Evolutionary conservation across 2,329 filamentous ascomycete species (phyloP).

Genomic region (Phyllosticta citrichinensis): DNA sequence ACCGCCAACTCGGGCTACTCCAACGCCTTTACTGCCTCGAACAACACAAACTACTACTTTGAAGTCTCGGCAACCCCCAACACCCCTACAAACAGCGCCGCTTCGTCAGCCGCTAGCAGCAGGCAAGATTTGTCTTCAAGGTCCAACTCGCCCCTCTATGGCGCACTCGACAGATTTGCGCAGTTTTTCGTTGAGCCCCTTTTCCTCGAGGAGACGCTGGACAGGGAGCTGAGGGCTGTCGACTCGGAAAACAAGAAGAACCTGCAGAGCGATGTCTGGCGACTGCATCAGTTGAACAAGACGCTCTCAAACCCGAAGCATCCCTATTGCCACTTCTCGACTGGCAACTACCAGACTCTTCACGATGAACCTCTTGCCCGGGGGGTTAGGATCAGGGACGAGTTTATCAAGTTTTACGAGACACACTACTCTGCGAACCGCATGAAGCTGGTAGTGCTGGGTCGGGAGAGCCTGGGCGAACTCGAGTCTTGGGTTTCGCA

Average conservation of each 20-base stretch:
- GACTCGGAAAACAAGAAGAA: slow-evolving; percentile 99
- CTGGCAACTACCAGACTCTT: slow-evolving; percentile 76
- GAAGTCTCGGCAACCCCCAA: slow-evolving; percentile 75
- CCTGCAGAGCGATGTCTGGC: slow-evolving; percentile 80
- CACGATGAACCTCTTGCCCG: slow-evolving; percentile 70
- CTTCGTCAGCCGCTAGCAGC: slow-evolving; percentile 27
- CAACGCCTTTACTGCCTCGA: slow-evolving; percentile 88
- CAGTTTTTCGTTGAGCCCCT: slow-evolving; percentile 88
- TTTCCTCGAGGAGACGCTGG: slow-evolving; percentile 74
- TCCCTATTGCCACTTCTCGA: slow-evolving; percentile 85
- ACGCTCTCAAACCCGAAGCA: slow-evolving; percentile 78
- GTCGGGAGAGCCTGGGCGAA: slow-evolving; percentile 70
- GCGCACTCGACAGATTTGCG: slow-evolving; percentile 80
- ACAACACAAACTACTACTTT: slow-evolving; percentile 96
- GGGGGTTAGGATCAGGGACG: slow-evolving; percentile 75
- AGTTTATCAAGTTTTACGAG: slow-evolving; percentile 86
- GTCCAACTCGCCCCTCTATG: slow-evolving; percentile 55
- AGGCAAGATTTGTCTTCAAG: slow-evolving; percentile 27
- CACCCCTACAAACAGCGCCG: slow-evolving; percentile 41
- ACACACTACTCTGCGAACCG: slow-evolving; percentile 86
- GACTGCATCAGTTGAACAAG: slow-evolving; percentile 79
- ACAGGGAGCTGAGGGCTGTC: slow-evolving; percentile 78
- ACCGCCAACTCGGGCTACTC: slow-evolving; percentile 82
- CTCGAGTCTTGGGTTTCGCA: slow-evolving; percentile 77
- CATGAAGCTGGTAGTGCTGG: slow-evolving; percentile 85